phyloP scores from a whole-genome alignment of 2,329 filamentous ascomycete genomes.

The Alternaria novae-zelandiae region DNA sequence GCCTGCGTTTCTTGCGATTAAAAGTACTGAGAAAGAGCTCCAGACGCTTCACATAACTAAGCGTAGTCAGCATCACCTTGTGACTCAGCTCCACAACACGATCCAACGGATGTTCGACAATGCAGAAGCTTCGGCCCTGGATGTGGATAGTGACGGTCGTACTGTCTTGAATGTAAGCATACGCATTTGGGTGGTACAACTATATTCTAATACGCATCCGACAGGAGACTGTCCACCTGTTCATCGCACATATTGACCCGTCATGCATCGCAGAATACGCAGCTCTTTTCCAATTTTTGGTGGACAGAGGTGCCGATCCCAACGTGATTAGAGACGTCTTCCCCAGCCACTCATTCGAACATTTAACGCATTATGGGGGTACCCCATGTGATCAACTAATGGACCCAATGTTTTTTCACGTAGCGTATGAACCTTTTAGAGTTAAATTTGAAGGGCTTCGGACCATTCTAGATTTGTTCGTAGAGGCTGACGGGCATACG shows the following conservation, averaged over 20 bases:
- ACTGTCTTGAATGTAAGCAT: neutral
- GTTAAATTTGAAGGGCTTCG: no score
- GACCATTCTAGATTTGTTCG: neutral
- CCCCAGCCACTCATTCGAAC: no score
- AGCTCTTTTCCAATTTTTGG: neutral
- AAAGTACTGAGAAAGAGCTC: no score
- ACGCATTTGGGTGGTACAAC: fast-evolving
- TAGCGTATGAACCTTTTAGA: no score
- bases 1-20: neutral
- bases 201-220: no score
- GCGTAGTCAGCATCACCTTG: no score
- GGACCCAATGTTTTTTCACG: neutral
- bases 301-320: neutral
- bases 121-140: neutral
- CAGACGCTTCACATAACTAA: no score
- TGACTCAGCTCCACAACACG: neutral
- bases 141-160: neutral
- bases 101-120: neutral
- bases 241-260: no score
- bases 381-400: neutral
- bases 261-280: neutral
- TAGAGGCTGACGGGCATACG: neutral
- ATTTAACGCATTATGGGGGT: neutral
- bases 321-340: neutral
- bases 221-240: no score